Percentiles rank a stretch among this genome's conserved stretches.
Evolutionary conservation across 208 protist species (phyloP).

Genomic region (Crithidia bombi): DNA sequence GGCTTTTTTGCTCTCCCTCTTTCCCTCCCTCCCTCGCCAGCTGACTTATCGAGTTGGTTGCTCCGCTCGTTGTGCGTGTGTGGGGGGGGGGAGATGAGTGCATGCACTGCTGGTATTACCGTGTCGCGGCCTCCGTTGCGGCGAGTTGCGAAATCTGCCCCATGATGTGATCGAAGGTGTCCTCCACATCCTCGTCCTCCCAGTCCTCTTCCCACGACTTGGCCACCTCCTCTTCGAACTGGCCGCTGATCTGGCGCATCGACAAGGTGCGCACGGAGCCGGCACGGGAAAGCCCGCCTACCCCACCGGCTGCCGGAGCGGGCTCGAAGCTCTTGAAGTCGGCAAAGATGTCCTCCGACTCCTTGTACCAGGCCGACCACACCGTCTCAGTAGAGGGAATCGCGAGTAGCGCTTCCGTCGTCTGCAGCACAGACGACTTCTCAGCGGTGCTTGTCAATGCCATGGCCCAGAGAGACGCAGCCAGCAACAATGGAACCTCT

Average conservation of each 20-base stretch:
- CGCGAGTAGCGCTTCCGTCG: slow-evolving; percentile 45
- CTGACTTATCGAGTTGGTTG: no score
- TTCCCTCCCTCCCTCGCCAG: not conserved
- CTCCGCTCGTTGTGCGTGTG: no score
- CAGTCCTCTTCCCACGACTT: slow-evolving; percentile 93
- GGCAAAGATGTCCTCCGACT: slow-evolving; percentile 75
- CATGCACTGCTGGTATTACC: slow-evolving; percentile 4
- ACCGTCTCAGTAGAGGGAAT: slow-evolving; percentile 66
- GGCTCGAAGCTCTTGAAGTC: slow-evolving; percentile 88
- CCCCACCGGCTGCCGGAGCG: slow-evolving; percentile 20
- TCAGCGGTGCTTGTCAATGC: slow-evolving; percentile 15
- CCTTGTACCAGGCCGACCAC: slow-evolving; percentile 88
- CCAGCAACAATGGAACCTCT: not conserved
- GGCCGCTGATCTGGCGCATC: slow-evolving; percentile 85
- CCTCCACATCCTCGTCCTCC: slow-evolving; percentile 93
- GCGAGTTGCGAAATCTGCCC: slow-evolving; percentile 72
- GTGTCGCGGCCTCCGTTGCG: slow-evolving; percentile 52
- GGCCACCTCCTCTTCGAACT: slow-evolving; percentile 91
- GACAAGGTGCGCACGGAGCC: slow-evolving; percentile 78
- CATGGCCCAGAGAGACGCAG: not conserved
- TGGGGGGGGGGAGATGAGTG: no score
- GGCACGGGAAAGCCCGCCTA: slow-evolving; percentile 36
- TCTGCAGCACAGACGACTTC: slow-evolving; percentile 64
- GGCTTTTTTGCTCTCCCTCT: not conserved
- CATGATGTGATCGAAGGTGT: slow-evolving; percentile 91